Evolutionary conservation across 495 filamentous ascomycete species (phyloP), one percentile per base, ranked within the genome.

Genomic region (Aspergillus asperescens): DNA sequence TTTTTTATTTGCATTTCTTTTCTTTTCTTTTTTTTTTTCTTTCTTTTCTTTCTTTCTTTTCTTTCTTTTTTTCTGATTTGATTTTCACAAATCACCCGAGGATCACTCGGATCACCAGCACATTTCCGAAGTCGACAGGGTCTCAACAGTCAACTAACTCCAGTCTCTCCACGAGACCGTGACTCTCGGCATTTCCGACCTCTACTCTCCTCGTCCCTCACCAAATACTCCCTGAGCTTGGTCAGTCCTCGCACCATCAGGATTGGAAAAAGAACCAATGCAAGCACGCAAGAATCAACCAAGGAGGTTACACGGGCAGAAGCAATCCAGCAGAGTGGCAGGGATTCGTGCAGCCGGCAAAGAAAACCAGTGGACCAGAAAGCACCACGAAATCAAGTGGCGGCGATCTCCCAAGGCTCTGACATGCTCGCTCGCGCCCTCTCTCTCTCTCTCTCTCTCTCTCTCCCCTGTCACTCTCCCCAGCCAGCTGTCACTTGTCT

Each of bases 331-430:
- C 55, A 34, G 46, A 37, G 34, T 54, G 56, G 48, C 61, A 63
- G 61, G 61, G 61, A 60, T 63, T 47, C 48, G 29, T 56, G 54
- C 56, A 57, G 41, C 34, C n/a, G 39, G 56, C 52, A 56, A 54
- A 45, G 39, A 37, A 43, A 68, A 64, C 57, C 62, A 68, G 54
- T 73, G 70, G 70, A 34, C 50, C 43, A 69, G 66, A 73, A 44
- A 4, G 50, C 60, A 71, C 70, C 70, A 73, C 70, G 68, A 65
- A 68, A 61, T 59, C 62, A 63, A 58, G 57, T 66, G 66, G 44
- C 57, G 61, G 57, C 54, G 54, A 47, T 47, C 44, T 47, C 18
- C n/a, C n/a, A n/a, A n/a, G n/a, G n/a, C n/a, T n/a, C n/a, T n/a
- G n/a, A n/a, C n/a, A n/a, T n/a, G n/a, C n/a, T n/a, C n/a, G n/a